phyloP scores from a whole-genome alignment of 495 filamentous ascomycete genomes.

The Podospora pseudoanserina region DNA sequence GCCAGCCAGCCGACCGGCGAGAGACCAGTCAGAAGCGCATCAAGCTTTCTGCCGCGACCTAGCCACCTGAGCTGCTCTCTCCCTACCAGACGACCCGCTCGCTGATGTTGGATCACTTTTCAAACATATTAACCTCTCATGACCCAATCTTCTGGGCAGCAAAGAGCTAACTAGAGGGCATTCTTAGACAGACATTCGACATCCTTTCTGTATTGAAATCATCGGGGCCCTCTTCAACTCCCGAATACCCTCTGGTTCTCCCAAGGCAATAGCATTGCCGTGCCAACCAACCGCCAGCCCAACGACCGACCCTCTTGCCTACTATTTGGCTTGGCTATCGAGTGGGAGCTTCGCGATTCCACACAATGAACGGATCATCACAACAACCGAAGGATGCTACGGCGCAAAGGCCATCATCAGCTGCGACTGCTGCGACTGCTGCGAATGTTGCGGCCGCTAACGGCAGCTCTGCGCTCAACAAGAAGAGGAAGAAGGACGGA shows the following conservation, averaged over 20 bases:
- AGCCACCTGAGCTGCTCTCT: background rate
- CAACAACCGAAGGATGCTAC: constrained; percentile 23
- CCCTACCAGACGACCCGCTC: background rate
- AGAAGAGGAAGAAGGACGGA: constrained; percentile 86
- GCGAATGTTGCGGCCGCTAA: constrained; percentile 26
- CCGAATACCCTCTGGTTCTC: background rate
- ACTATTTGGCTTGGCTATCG: constrained; percentile 3
- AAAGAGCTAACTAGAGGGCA: background rate
- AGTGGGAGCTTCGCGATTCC: background rate
- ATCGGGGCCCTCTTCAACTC: background rate
- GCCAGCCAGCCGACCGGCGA: constrained; percentile 3
- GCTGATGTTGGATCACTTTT: background rate
- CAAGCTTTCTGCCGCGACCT: background rate
- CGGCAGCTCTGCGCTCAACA: constrained; percentile 50
- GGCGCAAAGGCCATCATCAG: constrained; percentile 28
- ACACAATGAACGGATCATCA: constrained; percentile 32
- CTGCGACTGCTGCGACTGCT: constrained; percentile 20
- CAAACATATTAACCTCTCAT: constrained; percentile 3
- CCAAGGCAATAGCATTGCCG: background rate
- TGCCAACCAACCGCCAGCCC: constrained; percentile 20
- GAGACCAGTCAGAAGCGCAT: constrained; percentile 3
- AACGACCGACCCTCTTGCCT: constrained; percentile 8
- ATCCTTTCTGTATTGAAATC: background rate
- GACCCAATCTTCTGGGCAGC: background rate
- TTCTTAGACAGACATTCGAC: background rate